Evolutionary conservation across 148 eudicot genomes (phyloP), one percentile per base, ranked within the genome.

Genomic region (Limonium bicolor): DNA sequence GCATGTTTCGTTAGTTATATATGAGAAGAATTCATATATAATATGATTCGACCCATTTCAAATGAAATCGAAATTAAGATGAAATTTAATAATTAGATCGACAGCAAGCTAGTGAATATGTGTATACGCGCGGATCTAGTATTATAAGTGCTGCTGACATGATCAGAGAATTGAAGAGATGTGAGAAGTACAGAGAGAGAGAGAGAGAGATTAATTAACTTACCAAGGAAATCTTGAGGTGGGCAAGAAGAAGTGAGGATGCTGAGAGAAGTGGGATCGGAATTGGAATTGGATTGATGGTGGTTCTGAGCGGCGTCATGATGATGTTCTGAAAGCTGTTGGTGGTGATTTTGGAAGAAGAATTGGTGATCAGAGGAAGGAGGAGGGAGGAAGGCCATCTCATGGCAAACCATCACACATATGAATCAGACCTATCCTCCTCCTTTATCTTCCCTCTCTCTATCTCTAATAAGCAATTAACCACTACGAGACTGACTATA

Each of bases 251-350:
- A 15, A 2, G 46, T 21, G 46, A 40, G 26, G 45, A 40, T 40
- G 13, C n/a, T 6, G 22, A 46, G 51, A 15, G 23, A 18, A 22
- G 23, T 26, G 18, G 40, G 33, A 15, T 15, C 13, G 49, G 67
- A 72, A 69, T 37, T 63, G 73, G 58, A 72, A 72, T 3, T 67
- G 65, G n/a, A n/a, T 41, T 72, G 74, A 24, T 71, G 66, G 33
- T 33, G 11, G 32, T 5, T 29, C 3, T n/a, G 46, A 61, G 72
- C 31, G 47, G 61, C 3, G 57, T 38, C 23, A 62, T 46, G 14
- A 65, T 63, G 7, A 54, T 55, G 35, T 47, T 61, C 30, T 6
- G 66, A 61, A 19, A 55, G 65, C 43, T 46, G 46, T 2, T 67
- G 62, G 4, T 53, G 62, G 50, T 58, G 58, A 51, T 55, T 53